Percentiles rank a stretch among this genome's conserved stretches.
Evolutionary conservation across 225 moss, liverwort and hornwort species (phyloP).

Genomic region (Antitrichia curtipendula): DNA sequence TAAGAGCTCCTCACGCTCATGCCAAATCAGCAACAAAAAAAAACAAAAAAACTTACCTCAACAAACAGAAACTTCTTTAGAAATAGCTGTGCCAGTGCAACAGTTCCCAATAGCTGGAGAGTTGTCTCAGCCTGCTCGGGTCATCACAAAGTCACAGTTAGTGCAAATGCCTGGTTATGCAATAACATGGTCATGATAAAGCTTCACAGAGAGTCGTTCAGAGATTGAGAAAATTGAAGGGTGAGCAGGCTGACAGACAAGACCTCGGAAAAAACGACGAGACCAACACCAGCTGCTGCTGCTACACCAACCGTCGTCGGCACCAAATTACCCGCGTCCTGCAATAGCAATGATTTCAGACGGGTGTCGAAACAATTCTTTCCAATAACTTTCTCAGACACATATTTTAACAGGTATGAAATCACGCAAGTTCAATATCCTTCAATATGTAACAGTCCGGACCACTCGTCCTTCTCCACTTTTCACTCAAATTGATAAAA

Average conservation of each 20-base stretch:
- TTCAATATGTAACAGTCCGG: background rate
- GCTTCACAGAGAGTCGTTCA: background rate
- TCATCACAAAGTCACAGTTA: background rate
- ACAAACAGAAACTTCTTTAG: conserved; percentile 76
- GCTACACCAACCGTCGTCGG: conserved; percentile 58
- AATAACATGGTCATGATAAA: background rate
- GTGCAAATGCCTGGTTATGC: background rate
- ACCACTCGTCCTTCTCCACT: background rate
- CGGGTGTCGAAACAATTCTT: background rate
- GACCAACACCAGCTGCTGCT: conserved; percentile 71
- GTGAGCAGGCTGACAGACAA: background rate
- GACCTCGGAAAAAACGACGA: conserved; percentile 73
- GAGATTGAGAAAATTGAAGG: background rate
- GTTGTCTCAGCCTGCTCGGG: conserved; percentile 58
- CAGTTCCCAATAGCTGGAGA: conserved; percentile 69
- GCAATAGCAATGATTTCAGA: background rate
- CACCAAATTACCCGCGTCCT: conserved; percentile 29
- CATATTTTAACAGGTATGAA: background rate
- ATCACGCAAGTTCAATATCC: background rate
- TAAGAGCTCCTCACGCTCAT: background rate
- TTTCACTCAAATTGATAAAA: background rate
- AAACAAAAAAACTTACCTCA: conserved; percentile 14
- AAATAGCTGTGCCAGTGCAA: conserved; percentile 59
- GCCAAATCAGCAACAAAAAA: background rate
- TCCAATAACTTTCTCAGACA: background rate